Evolutionary conservation across 768 basidiomycete species (phyloP), one percentile per base, ranked within the genome.

Genomic region (Kwoniella dejecticola): DNA sequence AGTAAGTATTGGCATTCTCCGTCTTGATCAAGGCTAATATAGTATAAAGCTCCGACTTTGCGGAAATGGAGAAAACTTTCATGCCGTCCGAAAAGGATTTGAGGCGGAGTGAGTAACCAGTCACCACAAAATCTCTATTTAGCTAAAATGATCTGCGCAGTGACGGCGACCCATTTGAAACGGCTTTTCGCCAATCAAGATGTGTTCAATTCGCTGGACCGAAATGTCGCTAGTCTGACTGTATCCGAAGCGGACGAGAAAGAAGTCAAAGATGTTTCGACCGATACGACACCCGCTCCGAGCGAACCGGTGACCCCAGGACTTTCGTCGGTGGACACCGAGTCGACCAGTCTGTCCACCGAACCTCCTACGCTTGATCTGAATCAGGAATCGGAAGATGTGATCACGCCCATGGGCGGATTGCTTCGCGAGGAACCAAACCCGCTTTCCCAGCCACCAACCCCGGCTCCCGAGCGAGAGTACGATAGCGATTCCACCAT

Each of bases 41-140:
- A 5, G 27, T 45, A 6, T 29, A 12, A 33, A 75, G 73, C 42
- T 85, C 85, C 63, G 92, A 97, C 74, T 92, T 95, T 67, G 89
- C 91, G 68, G 85, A 86, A 52, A 82, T 97, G 27, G 82, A 82
- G 57, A 81, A 81, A 70, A 62, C 71, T 1, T 79, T 79, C 68
- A 69, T 82, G 44, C 80, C 81, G 0, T 73, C 87, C 83, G 57
- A 87, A 85, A 68, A 81, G 83, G 81, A 69, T 77, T 78, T 64
- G 82, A 83, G 74, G 15, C 69, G 78, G 38, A 77, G 73, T 75
- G 58, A 49, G 73, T 66, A 5, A 45, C 24, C 54, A 11, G 13
- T 8, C 12, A 26, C 23, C 29, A 10, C 11, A 6, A 17, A 33
- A 3, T 23, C 29, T 27, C 2, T n/a, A 21, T 46, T 3, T 1